Evolutionary conservation across 257 asterid species (phyloP).

Genomic region (Thymus quinquecostatus): DNA sequence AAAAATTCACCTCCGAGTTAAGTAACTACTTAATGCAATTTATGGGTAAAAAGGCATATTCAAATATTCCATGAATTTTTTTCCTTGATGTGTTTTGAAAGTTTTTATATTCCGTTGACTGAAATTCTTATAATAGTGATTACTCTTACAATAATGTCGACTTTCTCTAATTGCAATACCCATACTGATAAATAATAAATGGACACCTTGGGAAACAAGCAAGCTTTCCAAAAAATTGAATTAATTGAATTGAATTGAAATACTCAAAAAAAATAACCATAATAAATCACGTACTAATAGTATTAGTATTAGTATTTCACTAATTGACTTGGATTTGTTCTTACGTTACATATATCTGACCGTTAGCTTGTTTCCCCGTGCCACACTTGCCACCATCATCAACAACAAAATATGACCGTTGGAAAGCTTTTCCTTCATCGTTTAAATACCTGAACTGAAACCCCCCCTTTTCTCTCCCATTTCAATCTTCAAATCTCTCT

Average conservation of each 20-base stretch:
- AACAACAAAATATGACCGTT: constrained; percentile 72
- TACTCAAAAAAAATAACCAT: no score
- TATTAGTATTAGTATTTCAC: no score
- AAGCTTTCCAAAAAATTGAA: background rate
- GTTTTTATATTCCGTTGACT: background rate
- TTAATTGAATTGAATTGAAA: background rate
- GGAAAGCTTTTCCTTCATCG: constrained; percentile 16
- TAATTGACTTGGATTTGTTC: no score
- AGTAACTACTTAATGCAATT: background rate
- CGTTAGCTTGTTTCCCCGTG: constrained; percentile 34
- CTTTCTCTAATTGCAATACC: background rate
- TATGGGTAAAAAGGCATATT: background rate
- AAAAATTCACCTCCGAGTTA: no score
- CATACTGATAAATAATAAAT: background rate
- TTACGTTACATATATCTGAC: constrained; percentile 28
- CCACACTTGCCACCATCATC: background rate
- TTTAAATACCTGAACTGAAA: constrained; percentile 52
- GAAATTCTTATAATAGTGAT: background rate
- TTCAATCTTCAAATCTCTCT: constrained; percentile 31
- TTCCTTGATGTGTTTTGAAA: background rate
- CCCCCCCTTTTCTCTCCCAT: constrained; percentile 26
- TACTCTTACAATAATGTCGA: background rate
- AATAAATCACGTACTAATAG: no score
- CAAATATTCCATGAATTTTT: background rate
- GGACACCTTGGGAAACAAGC: background rate